These are phyloP conservation scores for Pichia sp. DNA, from an alignment of 1,139 yeast genomes.

Conservation along the genomic window DNA sequence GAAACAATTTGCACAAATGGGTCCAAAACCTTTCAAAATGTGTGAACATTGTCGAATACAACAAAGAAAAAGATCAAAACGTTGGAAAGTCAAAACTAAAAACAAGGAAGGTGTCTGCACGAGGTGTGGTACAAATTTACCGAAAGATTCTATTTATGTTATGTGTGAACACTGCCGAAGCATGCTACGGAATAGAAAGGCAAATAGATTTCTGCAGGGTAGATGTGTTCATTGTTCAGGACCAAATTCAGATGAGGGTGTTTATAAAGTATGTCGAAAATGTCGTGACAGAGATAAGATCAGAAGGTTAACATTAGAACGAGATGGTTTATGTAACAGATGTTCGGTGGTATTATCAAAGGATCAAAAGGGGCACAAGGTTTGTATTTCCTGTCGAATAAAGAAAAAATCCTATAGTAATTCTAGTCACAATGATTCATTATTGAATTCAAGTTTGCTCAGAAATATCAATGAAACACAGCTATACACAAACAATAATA, in stretches of 20 bases:
- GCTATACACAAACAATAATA: slow-evolving; percentile 1
- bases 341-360: slow-evolving; percentile 46
- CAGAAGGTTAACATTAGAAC: slow-evolving; percentile 49
- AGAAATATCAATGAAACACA: slow-evolving; percentile 3
- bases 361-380: slow-evolving; percentile 49
- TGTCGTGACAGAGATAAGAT: slow-evolving; percentile 57
- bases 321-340: slow-evolving; percentile 54
- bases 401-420: slow-evolving; percentile 36
- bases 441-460: not conserved
- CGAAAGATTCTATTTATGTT: slow-evolving; percentile 40
- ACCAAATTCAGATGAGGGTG: slow-evolving; percentile 37
- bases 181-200: slow-evolving; percentile 48
- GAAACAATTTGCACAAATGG: slow-evolving; percentile 46
- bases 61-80: slow-evolving; percentile 53
- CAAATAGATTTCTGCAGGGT: slow-evolving; percentile 54
- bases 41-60: slow-evolving; percentile 60
- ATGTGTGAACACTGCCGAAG: slow-evolving; percentile 55
- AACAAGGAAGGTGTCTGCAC: slow-evolving; percentile 58
- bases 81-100: slow-evolving; percentile 60
- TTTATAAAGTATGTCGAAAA: slow-evolving; percentile 54
- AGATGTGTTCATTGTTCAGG: slow-evolving; percentile 65
- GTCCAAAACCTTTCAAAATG: slow-evolving; percentile 43
- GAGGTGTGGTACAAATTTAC: slow-evolving; percentile 52
- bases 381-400: slow-evolving; percentile 46
- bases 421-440: not conserved